Conservation (phyloP, 2,329 filamentous ascomycete species). For the Alternaria novae-zelandiae region DNA sequence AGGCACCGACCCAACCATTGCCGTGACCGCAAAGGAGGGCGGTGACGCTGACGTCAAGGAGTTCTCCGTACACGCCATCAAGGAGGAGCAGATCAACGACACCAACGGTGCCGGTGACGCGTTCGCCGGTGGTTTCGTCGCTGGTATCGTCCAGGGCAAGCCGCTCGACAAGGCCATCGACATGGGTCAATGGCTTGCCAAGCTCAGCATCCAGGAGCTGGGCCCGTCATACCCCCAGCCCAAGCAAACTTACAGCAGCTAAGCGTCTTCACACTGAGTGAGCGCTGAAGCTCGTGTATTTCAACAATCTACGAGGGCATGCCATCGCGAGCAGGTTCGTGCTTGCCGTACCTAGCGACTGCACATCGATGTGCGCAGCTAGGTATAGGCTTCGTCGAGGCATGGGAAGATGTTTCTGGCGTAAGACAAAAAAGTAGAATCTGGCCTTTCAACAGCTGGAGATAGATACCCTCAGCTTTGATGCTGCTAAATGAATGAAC, state of each 20-base stretch:
- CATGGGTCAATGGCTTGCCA: slow-evolving; percentile 96
- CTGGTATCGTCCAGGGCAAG: slow-evolving; percentile 86
- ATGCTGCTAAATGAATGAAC: slow-evolving; percentile 7
- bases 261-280: slow-evolving; percentile 31
- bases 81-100: slow-evolving; percentile 82
- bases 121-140: slow-evolving; percentile 92
- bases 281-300: slow-evolving; percentile 49
- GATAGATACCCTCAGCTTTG: slow-evolving; percentile 24
- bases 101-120: slow-evolving; percentile 97
- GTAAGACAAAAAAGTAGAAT: slow-evolving; percentile 6
- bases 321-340: not conserved
- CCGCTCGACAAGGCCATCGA: slow-evolving; percentile 78
- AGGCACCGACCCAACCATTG: slow-evolving; percentile 87
- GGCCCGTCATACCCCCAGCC: slow-evolving; percentile 76
- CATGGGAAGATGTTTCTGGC: slow-evolving; percentile 3
- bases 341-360: not conserved
- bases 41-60: slow-evolving; percentile 71
- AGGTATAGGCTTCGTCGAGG: not conserved
- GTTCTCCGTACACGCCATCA: slow-evolving; percentile 82
- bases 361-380: not conserved
- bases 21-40: slow-evolving; percentile 74
- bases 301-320: slow-evolving; percentile 49
- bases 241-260: slow-evolving; percentile 51
- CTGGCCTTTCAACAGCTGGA: slow-evolving; percentile 29
- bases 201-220: slow-evolving; percentile 91